A percentile compares a stretch with the other conserved stretches of the same genome.
Evolutionary conservation across 306 rosid genomes (phyloP).

Genomic region (Canavalia gladiata): DNA sequence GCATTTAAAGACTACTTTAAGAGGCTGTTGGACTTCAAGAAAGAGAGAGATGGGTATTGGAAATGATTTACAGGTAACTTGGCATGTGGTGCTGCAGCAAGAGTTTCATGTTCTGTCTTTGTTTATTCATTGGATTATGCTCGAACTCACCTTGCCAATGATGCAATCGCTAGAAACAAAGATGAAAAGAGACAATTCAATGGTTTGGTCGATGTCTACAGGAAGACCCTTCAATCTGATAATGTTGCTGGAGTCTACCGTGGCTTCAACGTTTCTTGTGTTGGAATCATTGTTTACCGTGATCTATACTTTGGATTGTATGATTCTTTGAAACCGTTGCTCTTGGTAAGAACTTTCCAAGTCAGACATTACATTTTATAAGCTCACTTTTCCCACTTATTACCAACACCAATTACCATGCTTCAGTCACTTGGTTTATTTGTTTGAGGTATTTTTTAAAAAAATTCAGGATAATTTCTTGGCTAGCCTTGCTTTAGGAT

Average conservation of each 20-base stretch:
- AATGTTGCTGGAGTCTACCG: constrained; percentile 88
- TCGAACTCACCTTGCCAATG: constrained; percentile 80
- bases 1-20: constrained; percentile 91
- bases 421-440: neutral
- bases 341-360: constrained; percentile 71
- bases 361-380: constrained; percentile 36
- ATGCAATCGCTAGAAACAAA: constrained; percentile 69
- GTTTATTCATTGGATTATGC: constrained; percentile 87
- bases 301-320: constrained; percentile 86
- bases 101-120: constrained; percentile 71
- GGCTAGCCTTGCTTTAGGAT: constrained; percentile 87
- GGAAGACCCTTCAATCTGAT: constrained; percentile 73
- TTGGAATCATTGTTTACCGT: constrained; percentile 82
- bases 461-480: constrained; percentile 77
- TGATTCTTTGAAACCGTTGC: constrained; percentile 81
- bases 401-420: neutral
- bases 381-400: neutral
- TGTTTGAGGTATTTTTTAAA: no score
- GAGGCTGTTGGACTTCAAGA: constrained; percentile 76
- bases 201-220: constrained; percentile 82
- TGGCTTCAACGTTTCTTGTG: constrained; percentile 80
- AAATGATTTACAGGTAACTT: constrained; percentile 82
- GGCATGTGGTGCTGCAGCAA: constrained; percentile 88
- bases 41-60: constrained; percentile 86
- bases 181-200: constrained; percentile 87